Percentiles rank a stretch among this genome's conserved stretches.
phyloP scores from a whole-genome alignment of 208 protist genomes.

The Wallacemonas rigidus region DNA sequence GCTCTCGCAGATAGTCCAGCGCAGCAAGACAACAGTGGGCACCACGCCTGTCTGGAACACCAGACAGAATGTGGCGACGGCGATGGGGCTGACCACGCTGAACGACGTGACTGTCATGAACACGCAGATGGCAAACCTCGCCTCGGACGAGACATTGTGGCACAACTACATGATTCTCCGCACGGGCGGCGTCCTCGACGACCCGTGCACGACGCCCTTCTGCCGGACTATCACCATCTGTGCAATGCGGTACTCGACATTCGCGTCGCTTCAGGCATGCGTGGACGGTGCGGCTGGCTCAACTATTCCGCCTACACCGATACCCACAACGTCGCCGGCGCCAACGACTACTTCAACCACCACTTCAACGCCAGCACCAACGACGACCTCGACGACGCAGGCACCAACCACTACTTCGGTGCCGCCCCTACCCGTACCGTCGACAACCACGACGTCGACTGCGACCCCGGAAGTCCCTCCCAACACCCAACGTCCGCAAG shows the following conservation, averaged over 20 bases:
- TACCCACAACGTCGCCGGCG: constrained; percentile 17
- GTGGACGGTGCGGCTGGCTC: not conserved
- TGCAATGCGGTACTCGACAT: constrained; percentile 28
- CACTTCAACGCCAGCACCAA: not conserved
- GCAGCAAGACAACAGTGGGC: constrained; percentile 14
- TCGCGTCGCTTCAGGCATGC: constrained; percentile 25
- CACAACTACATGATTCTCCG: constrained; percentile 21
- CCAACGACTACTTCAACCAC: constrained; percentile 1
- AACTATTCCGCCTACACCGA: constrained; percentile 13
- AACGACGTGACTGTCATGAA: constrained; percentile 18
- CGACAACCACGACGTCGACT: constrained; percentile 18
- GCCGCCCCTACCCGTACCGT: constrained; percentile 10
- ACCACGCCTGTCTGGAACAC: constrained; percentile 24
- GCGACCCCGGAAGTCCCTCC: constrained; percentile 7
- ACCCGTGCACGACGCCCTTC: constrained; percentile 26
- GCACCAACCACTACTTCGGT: constrained; percentile 14
- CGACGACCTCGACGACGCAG: constrained; percentile 14
- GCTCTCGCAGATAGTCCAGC: constrained; percentile 22
- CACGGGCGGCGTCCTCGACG: constrained; percentile 22
- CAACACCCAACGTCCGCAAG: constrained; percentile 2
- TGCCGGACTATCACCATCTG: constrained; percentile 32
- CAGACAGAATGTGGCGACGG: constrained; percentile 20
- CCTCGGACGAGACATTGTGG: constrained; percentile 29
- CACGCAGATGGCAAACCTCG: not conserved
- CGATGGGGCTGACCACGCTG: constrained; percentile 32